These are phyloP conservation scores for Mycena venus DNA, from an alignment of 768 basidiomycete species.

Conservation along the genomic window DNA sequence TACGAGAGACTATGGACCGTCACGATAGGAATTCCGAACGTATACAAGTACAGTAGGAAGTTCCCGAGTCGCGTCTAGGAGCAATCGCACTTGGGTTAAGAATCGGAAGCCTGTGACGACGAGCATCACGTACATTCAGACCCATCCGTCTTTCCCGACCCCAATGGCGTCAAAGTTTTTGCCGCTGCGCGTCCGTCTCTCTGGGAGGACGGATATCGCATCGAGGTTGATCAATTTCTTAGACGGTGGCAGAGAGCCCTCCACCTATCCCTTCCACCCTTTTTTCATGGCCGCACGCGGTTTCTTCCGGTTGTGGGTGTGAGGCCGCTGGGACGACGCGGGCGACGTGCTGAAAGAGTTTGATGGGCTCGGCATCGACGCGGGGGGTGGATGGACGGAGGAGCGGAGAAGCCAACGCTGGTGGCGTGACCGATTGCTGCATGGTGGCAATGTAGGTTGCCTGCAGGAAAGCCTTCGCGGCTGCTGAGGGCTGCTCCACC, in stretches of 20 bases:
- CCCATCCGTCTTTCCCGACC: constrained; percentile 83
- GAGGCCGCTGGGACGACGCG: constrained; percentile 85
- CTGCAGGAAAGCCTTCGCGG: constrained; percentile 72
- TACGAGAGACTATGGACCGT: too few relatives aligned
- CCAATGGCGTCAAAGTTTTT: constrained; percentile 89
- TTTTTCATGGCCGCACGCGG: constrained; percentile 80
- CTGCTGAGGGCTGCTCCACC: constrained; percentile 40
- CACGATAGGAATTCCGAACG: too few relatives aligned
- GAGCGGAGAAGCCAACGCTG: constrained; percentile 62
- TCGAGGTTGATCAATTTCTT: constrained; percentile 88
- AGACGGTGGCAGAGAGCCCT: constrained; percentile 85
- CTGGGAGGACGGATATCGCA: constrained; percentile 75
- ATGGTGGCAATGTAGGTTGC: constrained; percentile 78
- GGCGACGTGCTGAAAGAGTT: constrained; percentile 80
- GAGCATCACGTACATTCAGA: constrained; percentile 64
- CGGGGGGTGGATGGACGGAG: constrained; percentile 69
- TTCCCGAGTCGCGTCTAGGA: constrained; percentile 11
- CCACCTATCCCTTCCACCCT: constrained; percentile 94
- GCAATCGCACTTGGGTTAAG: neutral
- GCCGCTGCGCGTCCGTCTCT: constrained; percentile 85
- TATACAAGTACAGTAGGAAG: too few relatives aligned
- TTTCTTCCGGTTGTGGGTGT: constrained; percentile 75
- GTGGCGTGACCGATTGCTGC: constrained; percentile 82
- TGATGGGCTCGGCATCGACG: constrained; percentile 82
- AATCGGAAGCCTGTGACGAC: constrained; percentile 40